Evolutionary conservation across 2,329 filamentous ascomycete genomes (phyloP).

Genomic region (Fusarium oxysporum): DNA sequence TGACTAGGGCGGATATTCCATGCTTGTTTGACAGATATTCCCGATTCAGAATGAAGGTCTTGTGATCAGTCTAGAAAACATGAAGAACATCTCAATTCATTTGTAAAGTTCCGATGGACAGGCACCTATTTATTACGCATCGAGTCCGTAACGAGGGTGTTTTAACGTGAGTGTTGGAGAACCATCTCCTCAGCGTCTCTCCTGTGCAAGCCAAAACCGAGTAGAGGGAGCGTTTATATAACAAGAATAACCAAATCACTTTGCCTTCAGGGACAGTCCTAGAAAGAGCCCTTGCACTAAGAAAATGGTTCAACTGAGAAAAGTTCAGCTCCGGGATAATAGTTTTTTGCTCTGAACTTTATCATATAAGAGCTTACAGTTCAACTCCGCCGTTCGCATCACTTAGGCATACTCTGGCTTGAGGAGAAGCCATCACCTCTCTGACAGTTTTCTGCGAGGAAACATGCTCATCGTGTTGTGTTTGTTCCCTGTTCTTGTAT

Average conservation of each 20-base stretch:
- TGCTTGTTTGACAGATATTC: background rate
- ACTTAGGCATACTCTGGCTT: background rate
- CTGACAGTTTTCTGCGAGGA: background rate
- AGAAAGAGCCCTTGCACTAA: background rate
- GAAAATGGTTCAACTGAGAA: background rate
- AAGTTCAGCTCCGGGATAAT: background rate
- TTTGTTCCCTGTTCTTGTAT: background rate
- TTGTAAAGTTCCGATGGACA: no score
- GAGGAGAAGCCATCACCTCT: background rate
- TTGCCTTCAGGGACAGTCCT: background rate
- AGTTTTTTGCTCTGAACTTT: background rate
- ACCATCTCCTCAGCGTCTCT: background rate
- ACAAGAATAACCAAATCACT: background rate
- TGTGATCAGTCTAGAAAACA: background rate
- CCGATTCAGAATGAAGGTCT: slow-evolving; percentile 3
- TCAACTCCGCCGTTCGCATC: background rate
- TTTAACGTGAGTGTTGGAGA: background rate
- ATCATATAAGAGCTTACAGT: background rate
- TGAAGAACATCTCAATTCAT: background rate
- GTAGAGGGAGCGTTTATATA: background rate
- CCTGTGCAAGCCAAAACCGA: background rate
- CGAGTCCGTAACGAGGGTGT: background rate
- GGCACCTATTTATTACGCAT: no score
- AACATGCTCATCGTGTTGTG: background rate
- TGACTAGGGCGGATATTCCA: background rate